A percentile compares a stretch with the other conserved stretches of the same genome.
phyloP scores from a whole-genome alignment of 1,284 basidiomycete species.

The Ceratobasidium papillatum region DNA sequence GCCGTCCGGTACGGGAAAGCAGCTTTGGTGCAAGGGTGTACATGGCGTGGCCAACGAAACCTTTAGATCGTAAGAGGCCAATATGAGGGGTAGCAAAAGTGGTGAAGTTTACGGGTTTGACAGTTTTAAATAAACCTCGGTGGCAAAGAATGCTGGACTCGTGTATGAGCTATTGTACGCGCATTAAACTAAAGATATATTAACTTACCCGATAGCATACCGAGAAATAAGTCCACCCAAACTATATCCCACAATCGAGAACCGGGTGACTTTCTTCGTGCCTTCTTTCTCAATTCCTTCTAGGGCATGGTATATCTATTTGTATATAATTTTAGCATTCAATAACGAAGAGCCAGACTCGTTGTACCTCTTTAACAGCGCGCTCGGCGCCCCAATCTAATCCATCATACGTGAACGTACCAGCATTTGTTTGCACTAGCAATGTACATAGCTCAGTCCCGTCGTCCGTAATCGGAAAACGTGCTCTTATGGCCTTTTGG shows the following conservation, averaged over 20 bases:
- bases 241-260: slow-evolving; percentile 83
- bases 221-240: slow-evolving; percentile 82
- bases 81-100: slow-evolving; percentile 86
- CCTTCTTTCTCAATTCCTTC: slow-evolving; percentile 60
- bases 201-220: slow-evolving; percentile 75
- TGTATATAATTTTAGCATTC: neutral
- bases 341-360: no score
- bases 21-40: slow-evolving; percentile 72
- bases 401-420: slow-evolving; percentile 74
- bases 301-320: slow-evolving; percentile 64
- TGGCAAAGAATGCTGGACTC: slow-evolving; percentile 66
- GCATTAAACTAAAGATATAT: neutral
- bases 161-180: neutral
- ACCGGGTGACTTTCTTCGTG: slow-evolving; percentile 65
- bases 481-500: slow-evolving; percentile 53
- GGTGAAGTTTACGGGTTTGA: slow-evolving; percentile 78
- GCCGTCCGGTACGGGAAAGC: slow-evolving; percentile 85
- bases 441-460: slow-evolving; percentile 58
- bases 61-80: slow-evolving; percentile 60
- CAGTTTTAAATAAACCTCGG: slow-evolving; percentile 70
- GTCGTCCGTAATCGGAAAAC: slow-evolving; percentile 48
- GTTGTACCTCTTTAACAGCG: slow-evolving; percentile 68
- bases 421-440: slow-evolving; percentile 62
- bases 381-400: slow-evolving; percentile 79
- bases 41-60: slow-evolving; percentile 67